Evolutionary conservation across 2,329 filamentous ascomycete genomes (phyloP).

Genomic region (Hypoxylon sp.): DNA sequence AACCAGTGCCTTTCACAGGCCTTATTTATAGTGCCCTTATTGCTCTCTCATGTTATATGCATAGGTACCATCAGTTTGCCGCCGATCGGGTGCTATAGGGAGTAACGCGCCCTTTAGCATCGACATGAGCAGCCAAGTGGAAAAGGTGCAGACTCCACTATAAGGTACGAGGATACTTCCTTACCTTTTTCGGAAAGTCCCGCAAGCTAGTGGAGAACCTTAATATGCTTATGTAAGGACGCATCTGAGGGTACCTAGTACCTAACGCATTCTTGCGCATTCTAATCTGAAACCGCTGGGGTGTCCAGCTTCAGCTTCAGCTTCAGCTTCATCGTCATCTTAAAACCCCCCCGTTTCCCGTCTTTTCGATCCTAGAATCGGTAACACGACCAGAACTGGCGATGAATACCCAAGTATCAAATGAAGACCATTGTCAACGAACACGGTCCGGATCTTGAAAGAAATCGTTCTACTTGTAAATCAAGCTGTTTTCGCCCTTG

Average conservation of each 20-base stretch:
- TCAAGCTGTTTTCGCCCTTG: background rate
- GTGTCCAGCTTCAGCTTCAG: slow-evolving; percentile 40
- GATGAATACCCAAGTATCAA: background rate
- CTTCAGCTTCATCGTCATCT: slow-evolving; percentile 47
- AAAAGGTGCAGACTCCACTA: slow-evolving; percentile 20
- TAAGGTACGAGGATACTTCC: slow-evolving; percentile 2
- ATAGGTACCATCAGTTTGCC: background rate
- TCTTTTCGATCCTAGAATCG: slow-evolving; percentile 9
- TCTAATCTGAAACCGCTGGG: slow-evolving; percentile 43
- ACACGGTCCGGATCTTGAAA: background rate
- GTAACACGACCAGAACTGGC: slow-evolving; percentile 12
- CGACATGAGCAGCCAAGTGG: slow-evolving; percentile 7
- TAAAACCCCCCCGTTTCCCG: slow-evolving; percentile 46
- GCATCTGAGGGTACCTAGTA: slow-evolving; percentile 4
- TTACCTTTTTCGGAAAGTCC: background rate
- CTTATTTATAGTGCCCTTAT: background rate
- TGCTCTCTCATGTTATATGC: slow-evolving; percentile 5
- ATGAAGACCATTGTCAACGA: background rate
- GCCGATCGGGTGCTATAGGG: slow-evolving; percentile 24
- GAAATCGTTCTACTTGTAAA: background rate
- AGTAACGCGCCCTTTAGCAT: slow-evolving; percentile 31
- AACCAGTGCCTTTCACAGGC: background rate
- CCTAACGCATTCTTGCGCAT: slow-evolving; percentile 5
- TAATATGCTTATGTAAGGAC: slow-evolving; percentile 1
- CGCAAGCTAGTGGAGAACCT: slow-evolving; percentile 3